These are phyloP conservation scores for Amphibolis antarctica DNA, from an alignment of 106 monocot genomes.

Conservation along the genomic window DNA sequence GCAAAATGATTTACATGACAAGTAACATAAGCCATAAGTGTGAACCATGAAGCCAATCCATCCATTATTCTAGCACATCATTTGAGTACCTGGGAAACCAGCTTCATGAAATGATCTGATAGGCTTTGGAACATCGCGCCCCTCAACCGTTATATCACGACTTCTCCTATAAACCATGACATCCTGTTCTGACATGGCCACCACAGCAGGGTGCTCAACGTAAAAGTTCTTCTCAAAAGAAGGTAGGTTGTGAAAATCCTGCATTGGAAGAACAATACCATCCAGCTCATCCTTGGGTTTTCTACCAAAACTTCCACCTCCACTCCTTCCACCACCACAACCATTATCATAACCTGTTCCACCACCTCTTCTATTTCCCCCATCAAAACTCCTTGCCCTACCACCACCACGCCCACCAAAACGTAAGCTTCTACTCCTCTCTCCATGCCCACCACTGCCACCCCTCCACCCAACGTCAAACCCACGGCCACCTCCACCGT, in stretches of 20 bases:
- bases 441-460: background rate
- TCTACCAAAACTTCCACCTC: constrained; percentile 18
- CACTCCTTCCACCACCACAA: constrained; percentile 6
- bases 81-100: constrained; percentile 61
- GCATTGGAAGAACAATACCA: constrained; percentile 49
- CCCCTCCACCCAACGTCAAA: constrained; percentile 1
- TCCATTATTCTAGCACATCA: background rate
- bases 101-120: constrained; percentile 67
- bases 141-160: constrained; percentile 74
- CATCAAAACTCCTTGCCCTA: constrained; percentile 14
- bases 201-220: constrained; percentile 48
- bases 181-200: constrained; percentile 76
- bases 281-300: constrained; percentile 47
- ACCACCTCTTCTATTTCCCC: constrained; percentile 11
- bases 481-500: constrained; percentile 12
- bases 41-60: no score
- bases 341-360: background rate
- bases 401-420: constrained; percentile 3
- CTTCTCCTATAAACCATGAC: constrained; percentile 36
- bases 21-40: no score
- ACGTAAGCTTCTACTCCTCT: constrained; percentile 6
- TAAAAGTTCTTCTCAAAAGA: constrained; percentile 93
- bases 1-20: no score
- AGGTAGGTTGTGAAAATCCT: constrained; percentile 55
- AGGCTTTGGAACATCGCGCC: constrained; percentile 77